Evolutionary conservation across 345 rosid species (phyloP), one percentile per base, ranked within the genome.

Genomic region (Draba incana): DNA sequence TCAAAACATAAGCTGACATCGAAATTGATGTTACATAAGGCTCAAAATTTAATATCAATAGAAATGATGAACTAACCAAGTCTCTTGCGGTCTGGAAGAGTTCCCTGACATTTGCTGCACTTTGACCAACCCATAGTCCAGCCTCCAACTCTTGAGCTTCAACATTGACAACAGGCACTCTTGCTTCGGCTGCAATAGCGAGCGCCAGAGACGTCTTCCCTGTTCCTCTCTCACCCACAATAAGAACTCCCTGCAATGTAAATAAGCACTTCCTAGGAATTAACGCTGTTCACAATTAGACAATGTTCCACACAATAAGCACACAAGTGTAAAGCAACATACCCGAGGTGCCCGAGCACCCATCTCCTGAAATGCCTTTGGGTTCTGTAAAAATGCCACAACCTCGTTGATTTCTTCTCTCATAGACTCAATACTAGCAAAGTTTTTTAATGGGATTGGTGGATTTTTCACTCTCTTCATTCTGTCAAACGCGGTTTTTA

Each of bases 401-500:
- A 92, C 97, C 81, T 92, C 98, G 69, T 89, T 85, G 76, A 92
- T 92, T 81, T 92, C 98, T 81, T 92, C 97, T 80, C 86, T 85
- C 98, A 89, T 92, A 68, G 96, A 92, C 55, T 92, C 98, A 64
- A 92, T 66, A 81, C 98, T 92, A 71, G 98, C 86, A 84, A 92
- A 92, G 70, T 85, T 85, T 69, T 83, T 84, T 78, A 92, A 79
- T 0, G 91, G 97, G 58, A 92, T 92, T 5, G 97, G 95, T 57
- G 97, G 98, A 84, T 81, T 92, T 83, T 92, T 92, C 80, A 92
- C 97, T 81, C 98, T 86, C 97, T 89, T 92, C 98, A 92, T 92
- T 74, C 77, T 79, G 8, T 92, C 98, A 72, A 92, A 92, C 72
- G 97, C 97, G 75, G 82, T 83, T 76, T 57, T 86, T 41, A 92